These are phyloP conservation scores for Trichophyton mentagrophytes DNA, from an alignment of 2,329 filamentous ascomycete species.

Conservation along the genomic window DNA sequence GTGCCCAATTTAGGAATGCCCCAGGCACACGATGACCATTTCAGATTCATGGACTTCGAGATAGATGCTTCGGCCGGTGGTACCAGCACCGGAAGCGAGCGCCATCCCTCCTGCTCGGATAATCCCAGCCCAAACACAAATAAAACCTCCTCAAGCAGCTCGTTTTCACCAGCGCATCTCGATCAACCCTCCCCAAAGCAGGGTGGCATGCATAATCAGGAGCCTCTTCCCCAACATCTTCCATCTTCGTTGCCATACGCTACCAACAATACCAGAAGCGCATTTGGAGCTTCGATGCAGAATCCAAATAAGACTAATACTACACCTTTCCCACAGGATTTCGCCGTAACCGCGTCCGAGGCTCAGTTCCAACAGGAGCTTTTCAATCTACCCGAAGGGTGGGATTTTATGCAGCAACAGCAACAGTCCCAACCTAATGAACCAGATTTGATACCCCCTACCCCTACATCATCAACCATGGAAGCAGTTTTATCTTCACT, in stretches of 20 bases:
- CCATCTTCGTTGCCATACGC: background rate
- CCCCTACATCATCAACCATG: background rate
- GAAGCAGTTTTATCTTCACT: constrained; percentile 17
- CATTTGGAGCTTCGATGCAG: constrained; percentile 11
- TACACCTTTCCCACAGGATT: background rate
- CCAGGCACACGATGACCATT: constrained; percentile 6
- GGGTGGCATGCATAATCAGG: constrained; percentile 10
- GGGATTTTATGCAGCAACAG: constrained; percentile 18
- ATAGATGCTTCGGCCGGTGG: constrained; percentile 23
- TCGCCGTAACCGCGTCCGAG: background rate
- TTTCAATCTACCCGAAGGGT: constrained; percentile 19
- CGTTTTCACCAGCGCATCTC: constrained; percentile 21
- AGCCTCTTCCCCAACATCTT: background rate
- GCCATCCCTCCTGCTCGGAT: constrained; percentile 21
- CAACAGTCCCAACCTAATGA: constrained; percentile 11
- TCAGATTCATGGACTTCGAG: constrained; percentile 17
- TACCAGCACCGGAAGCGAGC: constrained; percentile 20
- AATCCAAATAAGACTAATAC: constrained; percentile 13
- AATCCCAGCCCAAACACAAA: constrained; percentile 26
- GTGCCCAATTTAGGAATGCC: background rate
- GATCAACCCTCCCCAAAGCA: constrained; percentile 21
- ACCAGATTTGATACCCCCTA: constrained; percentile 3
- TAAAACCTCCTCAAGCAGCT: constrained; percentile 27
- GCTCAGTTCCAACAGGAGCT: constrained; percentile 14
- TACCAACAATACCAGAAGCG: constrained; percentile 8